Conservation (phyloP, 495 filamentous ascomycete genomes). For the Xylaria cubensis region DNA sequence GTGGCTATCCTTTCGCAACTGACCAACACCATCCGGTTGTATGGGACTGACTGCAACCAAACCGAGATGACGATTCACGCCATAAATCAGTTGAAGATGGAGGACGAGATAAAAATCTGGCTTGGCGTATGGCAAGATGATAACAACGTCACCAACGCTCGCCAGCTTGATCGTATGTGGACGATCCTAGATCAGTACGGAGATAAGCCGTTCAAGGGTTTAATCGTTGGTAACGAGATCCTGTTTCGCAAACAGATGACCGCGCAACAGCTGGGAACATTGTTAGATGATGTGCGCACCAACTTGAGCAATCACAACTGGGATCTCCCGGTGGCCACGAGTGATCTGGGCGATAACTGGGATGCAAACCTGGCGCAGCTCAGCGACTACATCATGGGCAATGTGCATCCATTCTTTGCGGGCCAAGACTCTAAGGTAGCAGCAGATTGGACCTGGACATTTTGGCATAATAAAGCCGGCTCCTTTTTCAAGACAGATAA, state of each 20-base stretch:
- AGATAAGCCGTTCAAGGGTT: constrained; percentile 73
- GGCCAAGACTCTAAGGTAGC: constrained; percentile 73
- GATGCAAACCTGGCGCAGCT: constrained; percentile 65
- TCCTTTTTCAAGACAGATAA: constrained; percentile 61
- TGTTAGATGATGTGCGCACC: constrained; percentile 69
- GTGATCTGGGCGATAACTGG: constrained; percentile 93
- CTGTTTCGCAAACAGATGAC: constrained; percentile 81
- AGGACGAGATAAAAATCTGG: constrained; percentile 85
- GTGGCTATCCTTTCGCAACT: constrained; percentile 90
- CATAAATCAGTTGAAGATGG: constrained; percentile 73
- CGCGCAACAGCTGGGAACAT: constrained; percentile 63
- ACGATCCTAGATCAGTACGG: constrained; percentile 73
- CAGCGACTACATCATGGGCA: constrained; percentile 92
- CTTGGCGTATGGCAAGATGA: constrained; percentile 91
- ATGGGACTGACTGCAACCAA: constrained; percentile 98
- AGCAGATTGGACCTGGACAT: constrained; percentile 81
- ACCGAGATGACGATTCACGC: constrained; percentile 92
- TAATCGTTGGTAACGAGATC: constrained; percentile 95
- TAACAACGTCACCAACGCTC: constrained; percentile 81
- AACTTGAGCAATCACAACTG: constrained; percentile 72
- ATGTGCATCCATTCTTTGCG: constrained; percentile 96
- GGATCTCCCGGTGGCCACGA: constrained; percentile 81
- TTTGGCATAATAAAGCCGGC: constrained; percentile 77
- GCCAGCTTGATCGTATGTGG: constrained; percentile 84
- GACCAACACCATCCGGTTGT: constrained; percentile 87